Conservation (phyloP, 345 rosid species). For the Boechera stricta region DNA sequence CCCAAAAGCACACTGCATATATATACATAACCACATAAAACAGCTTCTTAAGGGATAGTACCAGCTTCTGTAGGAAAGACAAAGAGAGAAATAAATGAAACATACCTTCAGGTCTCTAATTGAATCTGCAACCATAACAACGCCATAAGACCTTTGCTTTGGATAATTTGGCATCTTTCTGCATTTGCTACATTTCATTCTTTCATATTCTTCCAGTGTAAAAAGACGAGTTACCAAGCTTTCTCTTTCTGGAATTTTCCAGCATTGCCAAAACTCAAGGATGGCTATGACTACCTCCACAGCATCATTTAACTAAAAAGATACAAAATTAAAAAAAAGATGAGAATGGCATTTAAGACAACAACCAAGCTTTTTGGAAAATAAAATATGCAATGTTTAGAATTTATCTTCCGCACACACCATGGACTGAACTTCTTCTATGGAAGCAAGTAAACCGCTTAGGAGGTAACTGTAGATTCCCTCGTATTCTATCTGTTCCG, state of each 20-base stretch:
- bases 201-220: conserved; percentile 26
- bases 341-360: not conserved
- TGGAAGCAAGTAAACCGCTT: not conserved
- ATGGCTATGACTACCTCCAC: conserved; percentile 24
- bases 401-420: not conserved
- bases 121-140: conserved; percentile 32
- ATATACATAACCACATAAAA: not conserved
- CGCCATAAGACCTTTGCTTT: conserved; percentile 32
- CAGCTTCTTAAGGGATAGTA: not conserved
- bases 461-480: conserved; percentile 1
- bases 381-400: not conserved
- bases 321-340: not conserved
- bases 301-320: conserved; percentile 25
- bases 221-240: conserved; percentile 25
- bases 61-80: not conserved
- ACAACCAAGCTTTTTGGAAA: not conserved
- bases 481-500: not conserved
- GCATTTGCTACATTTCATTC: conserved; percentile 37
- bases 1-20: conserved; percentile 21
- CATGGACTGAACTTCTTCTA: conserved; percentile 11
- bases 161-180: conserved; percentile 22
- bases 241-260: conserved; percentile 22
- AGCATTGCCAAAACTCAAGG: conserved; percentile 33
- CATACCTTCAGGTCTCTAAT: conserved; percentile 40
- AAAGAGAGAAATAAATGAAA: not conserved